Percentiles rank a stretch among this genome's conserved stretches.
These are phyloP conservation scores for Physocladia obscura DNA, from an alignment of 192 early-diverging fungal species.

Conservation along the genomic window DNA sequence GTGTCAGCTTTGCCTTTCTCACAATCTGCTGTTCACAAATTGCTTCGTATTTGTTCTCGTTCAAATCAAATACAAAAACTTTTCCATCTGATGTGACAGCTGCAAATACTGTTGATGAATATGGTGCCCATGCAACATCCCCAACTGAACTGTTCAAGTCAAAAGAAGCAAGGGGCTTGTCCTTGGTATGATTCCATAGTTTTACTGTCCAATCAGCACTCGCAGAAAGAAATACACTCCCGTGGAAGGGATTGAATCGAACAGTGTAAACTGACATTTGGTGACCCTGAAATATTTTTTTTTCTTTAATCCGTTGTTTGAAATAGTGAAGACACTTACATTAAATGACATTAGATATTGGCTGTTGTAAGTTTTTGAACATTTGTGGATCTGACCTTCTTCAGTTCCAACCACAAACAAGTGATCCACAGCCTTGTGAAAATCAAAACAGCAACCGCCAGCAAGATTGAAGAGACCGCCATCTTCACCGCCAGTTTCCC, in stretches of 20 bases:
- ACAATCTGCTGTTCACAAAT: constrained; percentile 65
- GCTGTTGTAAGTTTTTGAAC: constrained; percentile 60
- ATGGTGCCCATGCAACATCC: constrained; percentile 67
- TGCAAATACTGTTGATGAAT: constrained; percentile 62
- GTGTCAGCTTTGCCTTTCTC: constrained; percentile 60
- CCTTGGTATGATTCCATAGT: constrained; percentile 58
- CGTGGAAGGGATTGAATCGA: constrained; percentile 58
- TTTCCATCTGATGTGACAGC: constrained; percentile 62
- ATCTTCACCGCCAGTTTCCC: constrained; percentile 34
- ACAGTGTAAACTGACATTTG: constrained; percentile 64
- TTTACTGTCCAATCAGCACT: constrained; percentile 65
- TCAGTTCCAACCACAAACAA: constrained; percentile 68
- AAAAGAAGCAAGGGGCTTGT: constrained; percentile 59
- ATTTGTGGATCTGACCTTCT: constrained; percentile 62
- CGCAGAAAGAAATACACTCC: constrained; percentile 55
- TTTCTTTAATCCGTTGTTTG: background rate
- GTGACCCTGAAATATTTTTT: constrained; percentile 48
- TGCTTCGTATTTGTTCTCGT: constrained; percentile 63
- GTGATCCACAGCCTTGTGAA: constrained; percentile 57
- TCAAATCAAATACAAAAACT: constrained; percentile 62
- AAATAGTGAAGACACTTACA: constrained; percentile 28
- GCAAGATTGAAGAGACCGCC: constrained; percentile 50
- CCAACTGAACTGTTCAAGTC: constrained; percentile 57
- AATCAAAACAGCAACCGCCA: constrained; percentile 65
- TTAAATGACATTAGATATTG: constrained; percentile 60